These are phyloP conservation scores for Reutealis trisperma DNA, from an alignment of 345 rosid genomes.

Conservation along the genomic window DNA sequence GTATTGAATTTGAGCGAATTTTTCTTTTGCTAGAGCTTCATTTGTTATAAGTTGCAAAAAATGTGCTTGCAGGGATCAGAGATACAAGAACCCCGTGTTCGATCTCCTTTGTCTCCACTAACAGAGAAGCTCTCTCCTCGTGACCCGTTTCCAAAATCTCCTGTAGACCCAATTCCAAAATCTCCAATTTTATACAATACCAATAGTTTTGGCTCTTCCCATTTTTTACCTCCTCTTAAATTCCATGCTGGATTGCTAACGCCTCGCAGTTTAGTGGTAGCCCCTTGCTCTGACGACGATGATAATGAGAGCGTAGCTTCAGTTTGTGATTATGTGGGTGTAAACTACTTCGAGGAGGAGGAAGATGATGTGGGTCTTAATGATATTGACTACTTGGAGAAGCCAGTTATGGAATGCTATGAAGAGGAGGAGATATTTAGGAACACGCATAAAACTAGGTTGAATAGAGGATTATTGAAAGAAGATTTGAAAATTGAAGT, in stretches of 20 bases:
- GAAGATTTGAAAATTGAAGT: conserved; percentile 72
- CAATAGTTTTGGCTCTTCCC: conserved; percentile 41
- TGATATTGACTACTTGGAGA: conserved; percentile 26
- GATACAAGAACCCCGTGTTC: conserved; percentile 43
- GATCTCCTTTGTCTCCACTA: conserved; percentile 62
- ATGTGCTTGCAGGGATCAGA: conserved; percentile 38
- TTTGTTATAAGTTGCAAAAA: neutral
- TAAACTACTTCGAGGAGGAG: conserved; percentile 42
- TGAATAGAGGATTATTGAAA: conserved; percentile 60
- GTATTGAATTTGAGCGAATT: no score
- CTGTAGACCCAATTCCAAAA: conserved; percentile 26
- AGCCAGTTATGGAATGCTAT: conserved; percentile 27
- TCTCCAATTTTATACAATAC: conserved; percentile 34
- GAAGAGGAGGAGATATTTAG: conserved; percentile 45
- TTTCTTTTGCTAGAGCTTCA: no score
- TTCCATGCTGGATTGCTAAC: conserved; percentile 50
- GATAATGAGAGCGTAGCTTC: conserved; percentile 64
- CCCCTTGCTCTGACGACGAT: conserved; percentile 34
- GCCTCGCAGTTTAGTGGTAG: conserved; percentile 40
- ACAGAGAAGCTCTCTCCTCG: conserved; percentile 45
- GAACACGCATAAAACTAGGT: conserved; percentile 24
- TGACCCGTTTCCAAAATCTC: conserved; percentile 48
- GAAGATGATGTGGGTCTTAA: conserved; percentile 25
- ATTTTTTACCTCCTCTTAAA: conserved; percentile 57
- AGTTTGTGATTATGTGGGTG: conserved; percentile 44